Evolutionary conservation across 2,329 filamentous ascomycete species (phyloP), one percentile per base, ranked within the genome.

Genomic region (Microsporum canis): DNA sequence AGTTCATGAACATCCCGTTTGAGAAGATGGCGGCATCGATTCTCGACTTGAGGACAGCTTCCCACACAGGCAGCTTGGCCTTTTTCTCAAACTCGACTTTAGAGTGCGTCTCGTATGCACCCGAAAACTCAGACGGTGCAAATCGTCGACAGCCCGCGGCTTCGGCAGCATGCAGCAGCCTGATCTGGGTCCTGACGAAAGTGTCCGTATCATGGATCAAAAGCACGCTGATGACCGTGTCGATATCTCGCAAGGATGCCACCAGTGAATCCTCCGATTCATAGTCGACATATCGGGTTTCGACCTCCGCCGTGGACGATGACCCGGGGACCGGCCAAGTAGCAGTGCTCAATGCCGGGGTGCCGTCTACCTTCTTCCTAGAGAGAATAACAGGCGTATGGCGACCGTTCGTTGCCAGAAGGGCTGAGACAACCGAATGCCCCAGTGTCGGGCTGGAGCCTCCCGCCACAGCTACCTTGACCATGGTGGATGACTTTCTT

Each of bases 111-210:
- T 62, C n/a, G 3, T 64, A 59, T 4, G 67, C 65, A 3, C 66
- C 47, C 0, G 68, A 71, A 31, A 77, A 80, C 60, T 74, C 74
- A 49, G 73, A 75, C 0, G 78, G 78, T 2, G 79, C 73, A 62
- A 79, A 81, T 6, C 79, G 72, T 45, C 70, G 68, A 1, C 79
- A 73, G 0, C 77, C 76, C 0, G 75, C 76, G 33, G 70, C 67
- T 59, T 77, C 75, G 0, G 75, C 71, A 2, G 78, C 79, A 5
- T 69, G 70, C 2, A 74, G 71, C 0, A 81, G 70, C 3, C 71
- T 71, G 3, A 76, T 68, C 58, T 81, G 75, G 3, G 71, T 63
- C 5, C 62, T 62, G n/a, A 66, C 62, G 64, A 64, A 69, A 10
- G 64, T 65, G 6, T 68, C 66, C 14, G 63, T 60, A 58, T 67